These are phyloP conservation scores for Fusarium continuum DNA, from an alignment of 2,329 filamentous ascomycete species.

Conservation along the genomic window DNA sequence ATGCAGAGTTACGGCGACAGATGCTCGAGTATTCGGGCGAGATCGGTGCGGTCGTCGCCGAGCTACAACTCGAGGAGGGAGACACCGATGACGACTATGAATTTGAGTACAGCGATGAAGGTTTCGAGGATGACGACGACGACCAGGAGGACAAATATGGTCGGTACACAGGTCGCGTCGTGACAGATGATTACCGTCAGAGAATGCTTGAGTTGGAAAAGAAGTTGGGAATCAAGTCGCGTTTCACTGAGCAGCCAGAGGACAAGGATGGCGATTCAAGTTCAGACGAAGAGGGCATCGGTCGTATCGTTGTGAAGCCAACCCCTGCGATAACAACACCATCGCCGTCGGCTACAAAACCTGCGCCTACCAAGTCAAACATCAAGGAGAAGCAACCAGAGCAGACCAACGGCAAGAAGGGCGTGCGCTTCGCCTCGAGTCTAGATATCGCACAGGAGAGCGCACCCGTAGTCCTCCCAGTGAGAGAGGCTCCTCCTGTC, in stretches of 20 bases:
- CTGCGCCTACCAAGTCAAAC: constrained; percentile 46
- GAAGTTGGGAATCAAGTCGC: constrained; percentile 70
- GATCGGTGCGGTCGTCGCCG: constrained; percentile 90
- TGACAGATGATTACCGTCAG: constrained; percentile 78
- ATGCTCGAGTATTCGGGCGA: constrained; percentile 95
- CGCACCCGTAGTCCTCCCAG: constrained; percentile 29
- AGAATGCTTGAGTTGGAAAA: constrained; percentile 89
- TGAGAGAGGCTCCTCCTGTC: constrained; percentile 9
- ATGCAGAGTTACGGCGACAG: constrained; percentile 80
- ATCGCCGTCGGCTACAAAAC: constrained; percentile 33
- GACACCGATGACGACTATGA: constrained; percentile 64
- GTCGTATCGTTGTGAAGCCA: constrained; percentile 62
- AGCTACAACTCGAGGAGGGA: constrained; percentile 83
- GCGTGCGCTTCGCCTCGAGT: constrained; percentile 80
- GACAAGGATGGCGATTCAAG: constrained; percentile 48
- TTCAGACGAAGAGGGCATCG: constrained; percentile 61
- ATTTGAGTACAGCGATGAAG: constrained; percentile 63
- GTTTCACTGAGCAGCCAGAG: constrained; percentile 59
- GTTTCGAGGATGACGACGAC: constrained; percentile 60
- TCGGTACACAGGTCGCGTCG: constrained; percentile 70
- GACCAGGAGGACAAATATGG: constrained; percentile 72
- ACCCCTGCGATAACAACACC: constrained; percentile 11
- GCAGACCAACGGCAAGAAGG: constrained; percentile 63
- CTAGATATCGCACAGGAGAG: constrained; percentile 72
- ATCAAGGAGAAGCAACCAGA: constrained; percentile 45